Evolutionary conservation across 2,329 filamentous ascomycete species (phyloP).

Genomic region (Fusarium sp.): DNA sequence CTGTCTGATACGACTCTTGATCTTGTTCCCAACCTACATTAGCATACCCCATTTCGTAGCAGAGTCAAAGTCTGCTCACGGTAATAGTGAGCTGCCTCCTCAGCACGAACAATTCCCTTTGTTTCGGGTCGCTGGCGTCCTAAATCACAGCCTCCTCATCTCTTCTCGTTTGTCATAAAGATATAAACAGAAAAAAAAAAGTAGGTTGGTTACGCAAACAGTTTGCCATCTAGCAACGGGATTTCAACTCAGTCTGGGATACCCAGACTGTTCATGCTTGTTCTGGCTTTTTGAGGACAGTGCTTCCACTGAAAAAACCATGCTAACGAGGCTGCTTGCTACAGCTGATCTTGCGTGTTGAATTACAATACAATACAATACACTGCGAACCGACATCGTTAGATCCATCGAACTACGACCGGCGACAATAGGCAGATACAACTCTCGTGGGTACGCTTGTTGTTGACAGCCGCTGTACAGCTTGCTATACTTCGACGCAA

Average conservation of each 20-base stretch:
- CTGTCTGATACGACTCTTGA: conserved; percentile 49
- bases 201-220: conserved; percentile 33
- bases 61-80: conserved; percentile 51
- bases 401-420: conserved; percentile 10
- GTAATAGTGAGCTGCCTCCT: conserved; percentile 59
- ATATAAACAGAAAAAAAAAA: conserved; percentile 42
- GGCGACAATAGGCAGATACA: conserved; percentile 29
- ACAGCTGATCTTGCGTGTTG: conserved; percentile 26
- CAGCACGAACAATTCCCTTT: conserved; percentile 55
- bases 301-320: not conserved
- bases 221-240: conserved; percentile 1
- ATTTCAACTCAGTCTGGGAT: not conserved
- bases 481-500: conserved; percentile 38
- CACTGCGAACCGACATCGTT: conserved; percentile 11
- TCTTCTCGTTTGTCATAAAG: conserved; percentile 45
- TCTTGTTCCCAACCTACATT: conserved; percentile 37
- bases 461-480: conserved; percentile 27
- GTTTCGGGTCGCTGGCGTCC: conserved; percentile 68
- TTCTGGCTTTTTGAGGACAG: not conserved
- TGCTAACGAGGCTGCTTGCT: conserved; percentile 16
- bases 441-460: conserved; percentile 26
- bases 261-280: not conserved
- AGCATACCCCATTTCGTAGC: conserved; percentile 36
- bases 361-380: conserved; percentile 22
- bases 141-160: conserved; percentile 52